A percentile compares a stretch with the other conserved stretches of the same genome.
phyloP scores from a whole-genome alignment of 108 stramenopile species.

The Fistulifera solaris region DNA sequence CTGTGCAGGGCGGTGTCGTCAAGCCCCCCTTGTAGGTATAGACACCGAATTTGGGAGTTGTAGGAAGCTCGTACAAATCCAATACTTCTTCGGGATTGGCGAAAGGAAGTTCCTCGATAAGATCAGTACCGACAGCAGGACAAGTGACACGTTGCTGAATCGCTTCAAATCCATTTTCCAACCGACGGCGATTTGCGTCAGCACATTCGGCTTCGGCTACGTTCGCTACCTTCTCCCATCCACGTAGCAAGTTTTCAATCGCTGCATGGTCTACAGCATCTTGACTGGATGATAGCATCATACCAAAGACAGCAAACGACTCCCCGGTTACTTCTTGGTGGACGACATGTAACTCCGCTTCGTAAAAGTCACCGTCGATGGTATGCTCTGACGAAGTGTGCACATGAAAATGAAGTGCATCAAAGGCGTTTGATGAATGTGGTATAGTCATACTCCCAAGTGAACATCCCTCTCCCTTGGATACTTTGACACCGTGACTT shows the following conservation, averaged over 20 bases:
- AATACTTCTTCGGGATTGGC: not conserved
- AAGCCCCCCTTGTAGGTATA: constrained; percentile 16
- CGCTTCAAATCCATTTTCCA: not conserved
- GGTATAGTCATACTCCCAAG: constrained; percentile 10
- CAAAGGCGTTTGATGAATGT: not conserved
- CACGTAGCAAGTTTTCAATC: constrained; percentile 10
- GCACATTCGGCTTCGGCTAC: not conserved
- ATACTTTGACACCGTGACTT: constrained; percentile 4
- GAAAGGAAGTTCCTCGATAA: not conserved
- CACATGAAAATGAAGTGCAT: constrained; percentile 27
- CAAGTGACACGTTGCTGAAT: not conserved
- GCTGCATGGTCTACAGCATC: constrained; percentile 5
- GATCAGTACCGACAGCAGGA: not conserved
- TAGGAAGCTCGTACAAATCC: constrained; percentile 8
- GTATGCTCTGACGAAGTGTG: constrained; percentile 23
- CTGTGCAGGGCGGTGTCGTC: constrained; percentile 19
- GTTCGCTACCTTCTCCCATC: constrained; percentile 10
- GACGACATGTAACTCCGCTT: constrained; percentile 19
- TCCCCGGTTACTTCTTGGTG: constrained; percentile 11
- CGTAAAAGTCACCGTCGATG: constrained; percentile 10
- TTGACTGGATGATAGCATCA: not conserved
- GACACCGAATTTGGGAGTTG: not conserved
- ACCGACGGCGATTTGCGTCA: not conserved
- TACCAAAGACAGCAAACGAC: constrained; percentile 13
- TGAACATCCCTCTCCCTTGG: not conserved